phyloP scores from a whole-genome alignment of 2,329 filamentous ascomycete species.

The Zymoseptoria ardabiliae region DNA sequence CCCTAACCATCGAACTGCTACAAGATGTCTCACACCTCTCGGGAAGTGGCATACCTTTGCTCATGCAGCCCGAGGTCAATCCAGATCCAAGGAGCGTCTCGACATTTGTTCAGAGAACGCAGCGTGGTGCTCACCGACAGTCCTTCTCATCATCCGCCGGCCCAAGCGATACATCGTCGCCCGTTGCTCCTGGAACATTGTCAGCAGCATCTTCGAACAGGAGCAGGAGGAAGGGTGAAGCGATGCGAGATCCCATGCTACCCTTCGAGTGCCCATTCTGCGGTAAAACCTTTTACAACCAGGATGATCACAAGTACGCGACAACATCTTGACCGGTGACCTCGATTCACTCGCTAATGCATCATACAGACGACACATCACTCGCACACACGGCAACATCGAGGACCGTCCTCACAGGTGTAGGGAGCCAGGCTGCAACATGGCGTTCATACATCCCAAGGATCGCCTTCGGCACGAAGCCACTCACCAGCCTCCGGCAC shows the following conservation, averaged over 20 bases:
- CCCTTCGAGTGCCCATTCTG: slow-evolving; percentile 1
- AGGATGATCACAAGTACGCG: background rate
- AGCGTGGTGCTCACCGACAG: background rate
- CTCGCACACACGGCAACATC: slow-evolving; percentile 2
- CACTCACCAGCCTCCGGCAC: background rate
- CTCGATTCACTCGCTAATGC: background rate
- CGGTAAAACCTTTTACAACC: background rate
- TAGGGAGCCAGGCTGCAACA: background rate
- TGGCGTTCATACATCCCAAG: slow-evolving; percentile 8
- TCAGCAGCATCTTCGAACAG: background rate
- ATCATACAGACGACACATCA: slow-evolving; percentile 1
- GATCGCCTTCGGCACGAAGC: slow-evolving; percentile 6
- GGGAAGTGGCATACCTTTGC: too few relatives aligned
- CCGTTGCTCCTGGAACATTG: background rate
- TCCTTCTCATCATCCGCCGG: background rate
- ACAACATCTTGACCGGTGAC: background rate
- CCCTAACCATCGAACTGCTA: background rate
- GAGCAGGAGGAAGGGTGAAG: background rate
- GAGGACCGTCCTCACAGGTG: slow-evolving; percentile 1
- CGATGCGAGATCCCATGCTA: slow-evolving; percentile 1
- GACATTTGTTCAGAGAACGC: background rate
- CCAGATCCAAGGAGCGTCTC: background rate
- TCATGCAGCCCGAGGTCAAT: background rate
- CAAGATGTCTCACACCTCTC: too few relatives aligned
- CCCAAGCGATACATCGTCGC: background rate